Evolutionary conservation across 257 asterid genomes (phyloP), one percentile per base, ranked within the genome.

Genomic region (Misopates orontium): DNA sequence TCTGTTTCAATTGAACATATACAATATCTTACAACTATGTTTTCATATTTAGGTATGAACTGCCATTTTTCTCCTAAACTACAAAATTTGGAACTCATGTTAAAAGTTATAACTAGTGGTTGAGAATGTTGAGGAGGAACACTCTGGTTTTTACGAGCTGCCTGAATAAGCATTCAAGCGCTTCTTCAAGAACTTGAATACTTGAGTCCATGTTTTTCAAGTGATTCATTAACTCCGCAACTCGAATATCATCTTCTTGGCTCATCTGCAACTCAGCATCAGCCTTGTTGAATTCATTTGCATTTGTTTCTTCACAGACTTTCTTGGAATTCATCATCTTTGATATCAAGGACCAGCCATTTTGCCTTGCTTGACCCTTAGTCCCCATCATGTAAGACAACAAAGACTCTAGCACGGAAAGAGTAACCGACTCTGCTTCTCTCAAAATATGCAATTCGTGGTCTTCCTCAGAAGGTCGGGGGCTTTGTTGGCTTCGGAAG

Each of bases 341-440:
- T 24, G 83, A 59, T 4, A 81, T 52, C 36, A 73, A 18, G 4
- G 74, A 62, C 74, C 77, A 74, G 6, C 45, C 72, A 28, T 28
- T 28, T 28, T 28, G n/a, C 75, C 67, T 28, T 28, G 36, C 36
- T 28, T 28, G 36, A 3, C 9, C 50, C 56, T 49, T 68, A 0
- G 60, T 32, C 60, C 74, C 65, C 4, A n/a, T 31, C 60, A 64
- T n/a, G 14, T 40, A 64, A 16, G 70, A 70, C 74, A 81, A 17
- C 65, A 73, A 20, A 12, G 75, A 59, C 62, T 72, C 71, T 24
- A 79, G 40, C 54, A 63, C 9, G 0, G 56, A 16, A 14, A 67
- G 20, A 19, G 77, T 73, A 23, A 25, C 76, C 14, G 65, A 58
- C 40, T 70, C 78, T 9, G 77, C 77, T 23, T 77, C 78, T 36